These are phyloP conservation scores for Mycena vulgaris DNA, from an alignment of 768 basidiomycete species.

Conservation along the genomic window DNA sequence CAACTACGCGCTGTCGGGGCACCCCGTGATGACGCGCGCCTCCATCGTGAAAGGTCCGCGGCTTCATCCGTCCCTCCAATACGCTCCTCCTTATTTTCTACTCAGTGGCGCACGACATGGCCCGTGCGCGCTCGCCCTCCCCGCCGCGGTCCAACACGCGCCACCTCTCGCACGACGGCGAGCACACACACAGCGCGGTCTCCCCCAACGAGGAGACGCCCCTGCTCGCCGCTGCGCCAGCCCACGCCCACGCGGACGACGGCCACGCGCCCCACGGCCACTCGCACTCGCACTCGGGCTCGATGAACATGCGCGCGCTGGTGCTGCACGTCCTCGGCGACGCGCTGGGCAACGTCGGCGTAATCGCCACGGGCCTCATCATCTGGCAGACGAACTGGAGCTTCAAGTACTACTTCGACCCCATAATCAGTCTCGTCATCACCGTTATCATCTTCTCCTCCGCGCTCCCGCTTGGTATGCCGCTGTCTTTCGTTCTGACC, in stretches of 20 bases:
- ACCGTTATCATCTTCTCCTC: constrained; percentile 97
- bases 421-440: constrained; percentile 93
- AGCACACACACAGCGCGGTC: constrained; percentile 20
- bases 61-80: constrained; percentile 65
- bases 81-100: constrained; percentile 75
- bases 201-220: constrained; percentile 60
- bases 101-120: constrained; percentile 88
- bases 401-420: constrained; percentile 95
- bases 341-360: constrained; percentile 97
- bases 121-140: constrained; percentile 66
- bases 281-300: constrained; percentile 71
- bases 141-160: constrained; percentile 37
- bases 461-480: constrained; percentile 88
- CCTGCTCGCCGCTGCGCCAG: constrained; percentile 48
- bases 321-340: constrained; percentile 96
- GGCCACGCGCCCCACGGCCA: constrained; percentile 46
- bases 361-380: constrained; percentile 94
- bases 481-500: not conserved
- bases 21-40: constrained; percentile 34
- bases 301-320: constrained; percentile 99
- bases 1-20: constrained; percentile 19
- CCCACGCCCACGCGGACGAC: constrained; percentile 37
- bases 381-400: constrained; percentile 92
- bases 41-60: constrained; percentile 48
- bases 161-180: constrained; percentile 41